Evolutionary conservation across 352 stramenopile species (phyloP), one percentile per base, ranked within the genome.

Genomic region (Globisporangium spiculum): DNA sequence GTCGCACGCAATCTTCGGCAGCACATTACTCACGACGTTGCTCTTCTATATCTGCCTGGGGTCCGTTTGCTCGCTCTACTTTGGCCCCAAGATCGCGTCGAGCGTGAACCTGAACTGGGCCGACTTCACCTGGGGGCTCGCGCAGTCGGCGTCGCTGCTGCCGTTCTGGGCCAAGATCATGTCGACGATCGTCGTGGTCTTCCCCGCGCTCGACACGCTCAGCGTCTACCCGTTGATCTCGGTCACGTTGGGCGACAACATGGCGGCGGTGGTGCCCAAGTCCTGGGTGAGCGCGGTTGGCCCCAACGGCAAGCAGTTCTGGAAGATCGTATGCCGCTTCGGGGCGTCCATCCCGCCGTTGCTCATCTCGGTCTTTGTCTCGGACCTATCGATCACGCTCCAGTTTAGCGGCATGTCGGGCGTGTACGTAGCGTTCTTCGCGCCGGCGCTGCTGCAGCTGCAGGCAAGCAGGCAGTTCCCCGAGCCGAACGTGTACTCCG

Each of bases 51-150:
- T 97, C 38, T 70, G 80, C 20, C 70, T 97, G 24, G 90, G 90
- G 1, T 84, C 80, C 9, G 72, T 86, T 20, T 89, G 84, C 66
- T 92, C 84, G 59, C 77, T 92, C 27, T 97, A 96, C 68, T 97
- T 97, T 77, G 90, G 91, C 34, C 70, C 78, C 18, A 82, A 88
- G 34, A 78, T 94, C 26, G 75, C 80, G 12, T 91, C 88, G 26
- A 95, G 85, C 60, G 84, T 97, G 56, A 97, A 97, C 74, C 77
- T 97, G n/a, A 97, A 97, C 72, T 97, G 93, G 86, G 80, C 87
- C 1, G 76, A 88, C 34, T 97, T 97, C 66, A 92, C 83, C 20
- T 97, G 90, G 86, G 90, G 91, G 0, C 65, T 97, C 24, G 75
- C 76, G 60, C 65, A 78, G 30, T 78, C 77, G 2, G 68, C 75